Evolutionary conservation across 495 filamentous ascomycete species (phyloP).

Genomic region (Cenococcum geophilum): DNA sequence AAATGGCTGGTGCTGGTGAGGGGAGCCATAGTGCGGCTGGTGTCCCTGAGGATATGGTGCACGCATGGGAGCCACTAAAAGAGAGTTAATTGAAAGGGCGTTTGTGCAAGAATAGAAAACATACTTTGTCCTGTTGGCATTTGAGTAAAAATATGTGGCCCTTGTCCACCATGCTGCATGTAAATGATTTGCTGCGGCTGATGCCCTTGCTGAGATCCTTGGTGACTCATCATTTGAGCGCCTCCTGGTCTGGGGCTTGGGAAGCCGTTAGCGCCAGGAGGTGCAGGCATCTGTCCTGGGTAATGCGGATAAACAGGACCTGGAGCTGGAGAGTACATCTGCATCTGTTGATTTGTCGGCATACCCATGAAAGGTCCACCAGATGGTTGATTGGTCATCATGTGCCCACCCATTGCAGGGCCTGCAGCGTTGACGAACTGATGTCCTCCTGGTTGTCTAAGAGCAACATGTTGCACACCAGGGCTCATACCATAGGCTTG

Average conservation of each 20-base stretch:
- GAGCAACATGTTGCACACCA: constrained; percentile 19
- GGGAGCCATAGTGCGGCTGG: constrained; percentile 30
- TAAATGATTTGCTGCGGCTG: constrained; percentile 31
- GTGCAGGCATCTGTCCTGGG: constrained; percentile 54
- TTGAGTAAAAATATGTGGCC: constrained; percentile 24
- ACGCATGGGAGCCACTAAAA: constrained; percentile 31
- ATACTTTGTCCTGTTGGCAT: constrained; percentile 27
- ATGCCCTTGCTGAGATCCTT: constrained; percentile 40
- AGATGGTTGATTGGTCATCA: constrained; percentile 68
- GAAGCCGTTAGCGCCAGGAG: constrained; percentile 59
- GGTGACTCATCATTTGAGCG: constrained; percentile 78
- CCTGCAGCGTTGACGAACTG: constrained; percentile 63
- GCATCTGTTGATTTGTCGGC: constrained; percentile 56
- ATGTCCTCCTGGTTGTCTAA: constrained; percentile 43
- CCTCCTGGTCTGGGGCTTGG: constrained; percentile 72
- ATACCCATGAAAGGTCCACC: constrained; percentile 45
- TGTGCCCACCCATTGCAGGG: constrained; percentile 59
- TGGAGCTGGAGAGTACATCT: constrained; percentile 65
- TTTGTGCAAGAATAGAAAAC: constrained; percentile 1
- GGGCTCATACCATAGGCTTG: constrained; percentile 65
- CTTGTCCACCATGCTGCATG: constrained; percentile 24
- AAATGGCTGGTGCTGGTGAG: constrained; percentile 31
- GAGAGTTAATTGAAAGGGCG: not conserved
- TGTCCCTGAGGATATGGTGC: constrained; percentile 28
- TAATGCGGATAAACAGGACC: constrained; percentile 59